Percentiles rank a stretch among this genome's conserved stretches.
These are phyloP conservation scores for Juglanconis sp. DNA, from an alignment of 2,329 filamentous ascomycete genomes.

Conservation along the genomic window DNA sequence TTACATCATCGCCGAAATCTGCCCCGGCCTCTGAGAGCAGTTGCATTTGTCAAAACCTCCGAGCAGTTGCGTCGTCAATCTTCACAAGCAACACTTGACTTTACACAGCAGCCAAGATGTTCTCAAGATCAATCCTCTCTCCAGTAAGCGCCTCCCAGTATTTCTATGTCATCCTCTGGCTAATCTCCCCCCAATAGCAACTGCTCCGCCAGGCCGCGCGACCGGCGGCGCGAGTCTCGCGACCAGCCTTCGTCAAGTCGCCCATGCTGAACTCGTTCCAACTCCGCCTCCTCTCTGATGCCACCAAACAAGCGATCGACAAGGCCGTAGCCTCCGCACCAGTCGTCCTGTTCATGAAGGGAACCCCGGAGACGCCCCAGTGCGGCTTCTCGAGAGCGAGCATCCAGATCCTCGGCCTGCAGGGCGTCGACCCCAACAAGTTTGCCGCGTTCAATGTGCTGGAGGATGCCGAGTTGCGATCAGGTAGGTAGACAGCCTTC, in stretches of 20 bases:
- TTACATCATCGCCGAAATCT: slow-evolving; percentile 2
- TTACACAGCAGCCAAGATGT: slow-evolving; percentile 12
- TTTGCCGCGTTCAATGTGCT: slow-evolving; percentile 98
- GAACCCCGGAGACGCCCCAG: slow-evolving; percentile 76
- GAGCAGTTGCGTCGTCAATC: neutral
- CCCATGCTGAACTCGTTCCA: slow-evolving; percentile 21
- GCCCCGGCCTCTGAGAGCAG: slow-evolving; percentile 1
- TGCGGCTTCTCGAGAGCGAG: slow-evolving; percentile 88
- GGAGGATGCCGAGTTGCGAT: slow-evolving; percentile 81
- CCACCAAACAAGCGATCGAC: slow-evolving; percentile 81
- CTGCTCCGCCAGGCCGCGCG: slow-evolving; percentile 17
- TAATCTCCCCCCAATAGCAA: neutral
- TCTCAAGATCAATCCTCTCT: slow-evolving; percentile 17
- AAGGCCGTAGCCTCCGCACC: slow-evolving; percentile 83
- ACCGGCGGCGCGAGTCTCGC: slow-evolving; percentile 6
- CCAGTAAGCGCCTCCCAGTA: slow-evolving; percentile 3
- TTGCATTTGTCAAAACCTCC: slow-evolving; percentile 12
- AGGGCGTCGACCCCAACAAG: slow-evolving; percentile 92
- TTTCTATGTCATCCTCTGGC: neutral
- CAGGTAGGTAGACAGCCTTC: slow-evolving; percentile 52
- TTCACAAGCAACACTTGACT: neutral
- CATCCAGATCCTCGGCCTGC: slow-evolving; percentile 91
- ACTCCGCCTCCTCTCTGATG: slow-evolving; percentile 68
- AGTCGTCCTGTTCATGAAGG: slow-evolving; percentile 95
- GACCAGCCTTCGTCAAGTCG: slow-evolving; percentile 11